phyloP scores from a whole-genome alignment of 306 rosid species.

The Sophora flavescens region DNA sequence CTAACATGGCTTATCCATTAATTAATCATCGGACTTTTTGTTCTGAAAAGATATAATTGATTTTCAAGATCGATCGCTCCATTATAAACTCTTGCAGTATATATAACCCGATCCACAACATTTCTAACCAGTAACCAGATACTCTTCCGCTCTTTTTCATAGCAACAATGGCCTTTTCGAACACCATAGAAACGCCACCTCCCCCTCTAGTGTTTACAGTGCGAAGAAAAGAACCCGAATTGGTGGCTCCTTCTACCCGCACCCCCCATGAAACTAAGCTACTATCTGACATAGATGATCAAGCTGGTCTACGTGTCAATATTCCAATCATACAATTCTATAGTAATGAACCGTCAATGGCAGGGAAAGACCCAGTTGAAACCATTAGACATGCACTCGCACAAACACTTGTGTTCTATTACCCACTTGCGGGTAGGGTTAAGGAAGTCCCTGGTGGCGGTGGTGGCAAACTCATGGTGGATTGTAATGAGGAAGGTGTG shows the following conservation, averaged over 20 bases:
- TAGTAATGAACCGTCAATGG: neutral
- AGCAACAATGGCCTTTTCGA: slow-evolving; percentile 33
- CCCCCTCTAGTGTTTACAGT: slow-evolving; percentile 5
- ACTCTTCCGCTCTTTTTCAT: neutral
- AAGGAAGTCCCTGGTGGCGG: neutral
- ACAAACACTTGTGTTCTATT: slow-evolving; percentile 24
- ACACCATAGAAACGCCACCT: neutral
- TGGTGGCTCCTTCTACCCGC: slow-evolving; percentile 34
- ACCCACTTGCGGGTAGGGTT: slow-evolving; percentile 35
- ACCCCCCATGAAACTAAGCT: slow-evolving; percentile 2
- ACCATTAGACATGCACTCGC: slow-evolving; percentile 4
- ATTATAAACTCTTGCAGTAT: neutral
- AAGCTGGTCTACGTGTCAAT: slow-evolving; percentile 7
- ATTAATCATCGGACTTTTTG: too few species aligned
- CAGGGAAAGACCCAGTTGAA: slow-evolving; percentile 32
- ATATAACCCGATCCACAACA: neutral
- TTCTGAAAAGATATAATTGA: too few species aligned
- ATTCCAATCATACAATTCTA: slow-evolving; percentile 38
- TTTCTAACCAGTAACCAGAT: too few species aligned
- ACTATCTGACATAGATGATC: slow-evolving; percentile 32
- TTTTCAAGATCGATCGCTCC: neutral
- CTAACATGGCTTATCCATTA: too few species aligned
- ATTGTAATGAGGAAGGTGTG: slow-evolving; percentile 29
- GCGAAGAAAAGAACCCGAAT: slow-evolving; percentile 7
- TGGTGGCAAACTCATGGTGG: slow-evolving; percentile 15